Percentiles rank a stretch among this genome's conserved stretches.
Evolutionary conservation across 441 rosid genomes (phyloP).

Genomic region (Viola pubescens): DNA sequence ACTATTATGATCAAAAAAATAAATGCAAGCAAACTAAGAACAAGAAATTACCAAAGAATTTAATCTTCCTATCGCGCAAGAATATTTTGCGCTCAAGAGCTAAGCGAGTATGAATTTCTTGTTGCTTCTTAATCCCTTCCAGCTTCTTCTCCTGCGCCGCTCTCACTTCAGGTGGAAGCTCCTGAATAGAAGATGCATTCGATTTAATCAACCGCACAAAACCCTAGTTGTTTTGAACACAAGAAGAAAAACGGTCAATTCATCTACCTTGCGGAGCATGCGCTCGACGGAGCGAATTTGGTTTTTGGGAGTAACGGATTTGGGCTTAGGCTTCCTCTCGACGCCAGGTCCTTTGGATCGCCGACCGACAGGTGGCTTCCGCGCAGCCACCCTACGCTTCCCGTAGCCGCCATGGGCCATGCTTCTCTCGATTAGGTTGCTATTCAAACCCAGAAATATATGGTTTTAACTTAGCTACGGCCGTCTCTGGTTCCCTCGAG

Average conservation of each 20-base stretch:
- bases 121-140: constrained; percentile 73
- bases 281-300: constrained; percentile 91
- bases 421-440: neutral
- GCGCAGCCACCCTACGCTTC: constrained; percentile 62
- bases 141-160: constrained; percentile 66
- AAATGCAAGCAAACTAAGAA: neutral
- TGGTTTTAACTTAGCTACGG: neutral
- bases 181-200: constrained; percentile 25
- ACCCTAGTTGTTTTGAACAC: constrained; percentile 4
- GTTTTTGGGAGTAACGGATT: constrained; percentile 69
- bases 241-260: neutral
- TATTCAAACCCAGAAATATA: neutral
- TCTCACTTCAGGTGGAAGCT: constrained; percentile 65
- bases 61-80: constrained; percentile 82
- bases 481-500: neutral
- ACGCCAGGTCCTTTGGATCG: constrained; percentile 57
- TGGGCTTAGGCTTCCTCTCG: constrained; percentile 64
- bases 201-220: neutral
- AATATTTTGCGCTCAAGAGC: constrained; percentile 84
- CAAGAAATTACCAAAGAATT: constrained; percentile 62
- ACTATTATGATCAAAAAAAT: neutral
- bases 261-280: constrained; percentile 75
- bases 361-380: constrained; percentile 50
- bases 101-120: constrained; percentile 72
- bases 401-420: constrained; percentile 95